Evolutionary conservation across 306 rosid species (phyloP).

Genomic region (Pyrus communis): DNA sequence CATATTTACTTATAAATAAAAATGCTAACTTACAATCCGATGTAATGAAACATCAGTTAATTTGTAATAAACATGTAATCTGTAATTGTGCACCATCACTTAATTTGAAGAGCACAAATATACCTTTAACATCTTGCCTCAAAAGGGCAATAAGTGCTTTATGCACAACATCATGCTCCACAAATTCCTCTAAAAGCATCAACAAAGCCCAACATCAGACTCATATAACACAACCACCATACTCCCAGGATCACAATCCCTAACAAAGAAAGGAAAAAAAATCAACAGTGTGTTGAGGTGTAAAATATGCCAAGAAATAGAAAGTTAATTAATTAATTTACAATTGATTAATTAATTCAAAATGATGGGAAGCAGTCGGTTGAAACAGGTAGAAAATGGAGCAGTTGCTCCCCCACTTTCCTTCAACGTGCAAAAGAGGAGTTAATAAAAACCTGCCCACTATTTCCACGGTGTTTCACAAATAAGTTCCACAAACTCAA

Average conservation of each 20-base stretch:
- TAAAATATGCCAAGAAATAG: too few species aligned
- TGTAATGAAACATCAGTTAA: not conserved
- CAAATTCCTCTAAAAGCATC: constrained; percentile 61
- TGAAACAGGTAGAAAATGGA: too few species aligned
- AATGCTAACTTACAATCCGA: not conserved
- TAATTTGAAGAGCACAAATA: not conserved
- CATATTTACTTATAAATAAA: not conserved
- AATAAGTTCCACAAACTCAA: too few species aligned
- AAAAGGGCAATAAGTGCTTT: constrained; percentile 91
- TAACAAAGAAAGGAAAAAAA: not conserved
- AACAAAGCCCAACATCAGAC: constrained; percentile 22
- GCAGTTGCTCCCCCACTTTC: too few species aligned
- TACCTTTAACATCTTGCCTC: constrained; percentile 97
- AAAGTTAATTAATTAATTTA: too few species aligned
- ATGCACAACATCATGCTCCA: constrained; percentile 92
- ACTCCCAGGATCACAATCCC: not conserved
- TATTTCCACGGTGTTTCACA: too few species aligned
- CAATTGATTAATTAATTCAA: too few species aligned
- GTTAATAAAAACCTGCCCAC: too few species aligned
- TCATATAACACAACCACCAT: constrained; percentile 3
- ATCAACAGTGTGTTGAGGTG: too few species aligned
- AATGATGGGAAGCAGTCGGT: too few species aligned
- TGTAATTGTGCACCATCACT: not conserved
- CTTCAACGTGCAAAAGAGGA: too few species aligned
- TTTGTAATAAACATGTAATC: not conserved